Evolutionary conservation across 371 early-diverging fungal species (phyloP).

Genomic region (Mucor indicus): DNA sequence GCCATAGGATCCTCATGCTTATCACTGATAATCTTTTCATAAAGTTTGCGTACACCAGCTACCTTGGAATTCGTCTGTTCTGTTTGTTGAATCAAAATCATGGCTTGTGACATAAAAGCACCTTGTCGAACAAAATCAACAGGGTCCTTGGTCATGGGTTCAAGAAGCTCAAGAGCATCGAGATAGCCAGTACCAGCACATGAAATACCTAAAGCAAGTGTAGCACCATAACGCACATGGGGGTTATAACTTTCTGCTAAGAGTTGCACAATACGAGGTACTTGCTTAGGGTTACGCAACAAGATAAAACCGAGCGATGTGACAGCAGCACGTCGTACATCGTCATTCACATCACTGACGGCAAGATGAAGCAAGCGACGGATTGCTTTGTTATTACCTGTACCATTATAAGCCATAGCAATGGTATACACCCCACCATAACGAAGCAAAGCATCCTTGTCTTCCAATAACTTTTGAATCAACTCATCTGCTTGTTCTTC

Average conservation of each 20-base stretch:
- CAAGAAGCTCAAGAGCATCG: constrained; percentile 94
- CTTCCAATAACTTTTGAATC: constrained; percentile 77
- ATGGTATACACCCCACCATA: constrained; percentile 96
- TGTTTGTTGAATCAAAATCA: constrained; percentile 97
- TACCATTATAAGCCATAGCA: constrained; percentile 97
- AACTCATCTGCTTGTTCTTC: constrained; percentile 90
- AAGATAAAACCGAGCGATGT: constrained; percentile 96
- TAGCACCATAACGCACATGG: constrained; percentile 97
- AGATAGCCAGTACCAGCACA: constrained; percentile 94
- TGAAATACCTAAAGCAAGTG: constrained; percentile 97
- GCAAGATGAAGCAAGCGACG: constrained; percentile 93
- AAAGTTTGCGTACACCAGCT: constrained; percentile 78
- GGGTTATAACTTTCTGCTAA: constrained; percentile 98
- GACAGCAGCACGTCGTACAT: constrained; percentile 98
- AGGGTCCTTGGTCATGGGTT: constrained; percentile 97
- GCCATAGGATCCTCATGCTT: constrained; percentile 94
- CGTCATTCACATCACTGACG: constrained; percentile 97
- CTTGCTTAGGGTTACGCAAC: constrained; percentile 86
- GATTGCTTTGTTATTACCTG: constrained; percentile 95
- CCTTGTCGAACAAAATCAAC: constrained; percentile 98
- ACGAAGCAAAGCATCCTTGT: constrained; percentile 94
- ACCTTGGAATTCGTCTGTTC: constrained; percentile 77
- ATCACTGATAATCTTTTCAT: constrained; percentile 87
- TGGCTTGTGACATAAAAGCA: constrained; percentile 96
- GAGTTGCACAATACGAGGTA: constrained; percentile 95